Base-by-base conservation (phyloP, 2,329 filamentous ascomycete species). In the Botrytis deweyae region DNA sequence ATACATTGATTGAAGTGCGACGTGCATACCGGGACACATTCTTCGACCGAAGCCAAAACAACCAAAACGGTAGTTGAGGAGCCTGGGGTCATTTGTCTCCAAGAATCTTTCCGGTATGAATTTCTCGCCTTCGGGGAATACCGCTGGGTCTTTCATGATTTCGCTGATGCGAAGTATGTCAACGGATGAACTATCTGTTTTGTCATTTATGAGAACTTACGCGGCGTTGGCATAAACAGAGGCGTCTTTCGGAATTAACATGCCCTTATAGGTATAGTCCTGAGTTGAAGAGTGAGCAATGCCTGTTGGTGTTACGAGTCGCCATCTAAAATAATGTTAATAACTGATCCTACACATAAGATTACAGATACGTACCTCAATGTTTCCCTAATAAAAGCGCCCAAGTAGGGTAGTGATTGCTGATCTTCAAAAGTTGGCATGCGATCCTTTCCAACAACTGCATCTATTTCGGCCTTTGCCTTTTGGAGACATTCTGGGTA, bases 11-110 rank as follows among this genome's bases (percentile, higher is more conserved):
- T 62, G 59, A 40, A 62, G 59, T 40, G 36, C 59, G 36, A 62
- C 59, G 22, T 62, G 59, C 59, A 62, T 62, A n/a, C 59, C 59
- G 16, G 59, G 59, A 40, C 59, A 62, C 59, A 62, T 62, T 62
- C 59, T 62, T 62, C 59, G 36, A 4, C 59, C 59, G 22, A 62
- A 62, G 10, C 59, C 59, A n/a, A 62, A 62, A 36, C 59, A 62
- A 38, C 59, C 59, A 16, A 62, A 62, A 25, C 59, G 59, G 16
- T 62, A 62, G 22, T 62, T 62, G 59, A 62, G 59, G 59, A 62
- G 59, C 33, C 59, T 62, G 36, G 59, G 22, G 59, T 62, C 59
- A 40, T 40, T n/a, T 22, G 59, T 62, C 38, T 62, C 59, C 36
- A 40, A 40, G 6, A 62, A 62, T 62, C 59, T 62, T n/a, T 62